Evolutionary conservation across 805 yeast genomes (phyloP), one percentile per base, ranked within the genome.

Genomic region (Metschnikowia dekortorum): DNA sequence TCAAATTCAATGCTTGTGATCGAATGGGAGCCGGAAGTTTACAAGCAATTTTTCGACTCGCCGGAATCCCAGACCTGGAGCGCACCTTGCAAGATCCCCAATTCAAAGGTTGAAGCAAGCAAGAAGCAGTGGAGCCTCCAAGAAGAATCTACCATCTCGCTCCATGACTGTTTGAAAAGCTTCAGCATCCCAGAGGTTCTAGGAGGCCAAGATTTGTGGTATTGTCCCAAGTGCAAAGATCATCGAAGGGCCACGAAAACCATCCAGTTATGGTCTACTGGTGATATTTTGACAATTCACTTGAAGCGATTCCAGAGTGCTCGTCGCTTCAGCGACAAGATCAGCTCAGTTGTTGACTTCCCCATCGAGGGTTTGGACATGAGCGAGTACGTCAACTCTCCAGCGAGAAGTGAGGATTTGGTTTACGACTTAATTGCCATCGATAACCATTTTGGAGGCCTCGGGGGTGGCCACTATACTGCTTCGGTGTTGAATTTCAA

Each of bases 391-490:
- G 75, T 88, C 4, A 69, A 70, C 7, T 64, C 66, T 38, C 46
- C 39, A 6, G 61, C 64, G 3, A 43, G 38, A 32, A 74, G 43
- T 6, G 56, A 43, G 37, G 37, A 53, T 71, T 46, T 62, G n/a
- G 63, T 87, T 1, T 92, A 92, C 66, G 98, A 94, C 63, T 71
- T 94, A 54, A 76, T 88, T 59, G 98, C 94, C 0, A 97, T 94
- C 22, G 98, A 91, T 64, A 94, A 92, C 64, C 99, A 94, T 63
- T 90, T 78, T 64, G 99, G 98, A 46, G 97, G 97, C 0, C 73
- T 92, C 16, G 97, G 98, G 0, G 98, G 98, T 4, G 98, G 99
- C 1, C 98, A 94, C 71, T 92, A 94, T 67, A 94, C 99, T 1
- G 87, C 98, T 0, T 85, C 83, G 61, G 96, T 81, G 0, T 86